Percentiles rank a stretch among this genome's conserved stretches.
Evolutionary conservation across 2,329 filamentous ascomycete species (phyloP).

Genomic region (Monosporascus sp.): DNA sequence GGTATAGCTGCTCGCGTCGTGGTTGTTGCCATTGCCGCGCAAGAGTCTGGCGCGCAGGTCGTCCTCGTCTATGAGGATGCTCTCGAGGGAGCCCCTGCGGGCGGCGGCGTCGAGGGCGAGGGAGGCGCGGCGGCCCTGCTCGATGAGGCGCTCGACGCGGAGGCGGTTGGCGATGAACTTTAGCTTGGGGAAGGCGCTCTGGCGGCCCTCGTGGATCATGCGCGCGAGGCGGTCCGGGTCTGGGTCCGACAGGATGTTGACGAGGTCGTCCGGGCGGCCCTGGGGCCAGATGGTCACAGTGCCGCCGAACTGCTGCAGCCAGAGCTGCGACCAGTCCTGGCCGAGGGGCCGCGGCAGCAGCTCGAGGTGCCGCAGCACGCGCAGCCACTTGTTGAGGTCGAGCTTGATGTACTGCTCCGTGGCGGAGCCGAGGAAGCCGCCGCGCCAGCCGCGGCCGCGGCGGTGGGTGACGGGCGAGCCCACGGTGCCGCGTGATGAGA

Average conservation of each 20-base stretch:
- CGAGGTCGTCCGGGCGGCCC: conserved; percentile 71
- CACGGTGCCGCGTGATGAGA: conserved; percentile 86
- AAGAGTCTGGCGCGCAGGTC: conserved; percentile 46
- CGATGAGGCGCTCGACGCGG: conserved; percentile 69
- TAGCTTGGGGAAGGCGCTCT: conserved; percentile 84
- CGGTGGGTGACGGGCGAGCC: conserved; percentile 92
- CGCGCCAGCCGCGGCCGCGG: conserved; percentile 88
- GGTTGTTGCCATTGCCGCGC: conserved; percentile 11
- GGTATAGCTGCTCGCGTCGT: conserved; percentile 5
- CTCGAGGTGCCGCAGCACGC: conserved; percentile 87
- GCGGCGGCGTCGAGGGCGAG: conserved; percentile 38
- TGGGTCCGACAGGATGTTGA: conserved; percentile 80
- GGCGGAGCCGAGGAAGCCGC: conserved; percentile 87
- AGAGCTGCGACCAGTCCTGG: conserved; percentile 95
- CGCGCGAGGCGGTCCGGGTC: conserved; percentile 66
- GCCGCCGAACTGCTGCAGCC: conserved; percentile 90
- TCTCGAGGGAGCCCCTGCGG: conserved; percentile 50
- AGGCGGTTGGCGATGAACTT: conserved; percentile 87
- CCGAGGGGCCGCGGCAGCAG: conserved; percentile 83
- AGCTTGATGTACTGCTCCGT: conserved; percentile 94
- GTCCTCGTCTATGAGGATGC: conserved; percentile 52
- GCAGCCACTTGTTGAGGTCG: conserved; percentile 95
- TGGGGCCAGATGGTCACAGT: conserved; percentile 97
- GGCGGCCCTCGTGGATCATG: conserved; percentile 88
- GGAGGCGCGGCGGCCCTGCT: conserved; percentile 53